These are phyloP conservation scores for Boletus edulis DNA, from an alignment of 768 basidiomycete species.

Conservation along the genomic window DNA sequence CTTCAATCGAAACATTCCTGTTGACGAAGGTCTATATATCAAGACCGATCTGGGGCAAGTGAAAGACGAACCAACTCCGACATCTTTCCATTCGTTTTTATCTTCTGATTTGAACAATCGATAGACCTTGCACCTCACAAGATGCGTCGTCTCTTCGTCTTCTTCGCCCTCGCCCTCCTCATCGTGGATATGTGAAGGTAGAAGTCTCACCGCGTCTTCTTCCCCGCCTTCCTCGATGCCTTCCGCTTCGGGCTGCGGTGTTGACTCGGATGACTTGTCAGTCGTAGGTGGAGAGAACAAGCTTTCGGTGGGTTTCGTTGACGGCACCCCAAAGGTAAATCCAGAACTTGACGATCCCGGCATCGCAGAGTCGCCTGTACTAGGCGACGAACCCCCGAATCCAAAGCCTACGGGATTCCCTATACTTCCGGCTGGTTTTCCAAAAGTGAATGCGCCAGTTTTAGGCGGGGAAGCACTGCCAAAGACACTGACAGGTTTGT, in stretches of 20 bases:
- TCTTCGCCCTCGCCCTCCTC: slow-evolving; percentile 81
- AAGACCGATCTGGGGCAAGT: neutral
- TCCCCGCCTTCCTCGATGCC: slow-evolving; percentile 27
- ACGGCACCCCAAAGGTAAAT: slow-evolving; percentile 24
- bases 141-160: slow-evolving; percentile 65
- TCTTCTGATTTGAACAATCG: slow-evolving; percentile 53
- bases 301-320: slow-evolving; percentile 21
- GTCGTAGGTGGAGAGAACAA: slow-evolving; percentile 27
- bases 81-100: slow-evolving; percentile 54
- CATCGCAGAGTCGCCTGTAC: slow-evolving; percentile 17
- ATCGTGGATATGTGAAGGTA: slow-evolving; percentile 45
- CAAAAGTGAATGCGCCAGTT: slow-evolving; percentile 26
- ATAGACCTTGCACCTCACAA: slow-evolving; percentile 60
- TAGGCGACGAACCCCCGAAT: slow-evolving; percentile 31
- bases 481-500: slow-evolving; percentile 28
- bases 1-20: slow-evolving; percentile 71
- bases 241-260: slow-evolving; percentile 27
- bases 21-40: neutral
- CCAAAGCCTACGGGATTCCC: slow-evolving; percentile 66
- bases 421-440: slow-evolving; percentile 43
- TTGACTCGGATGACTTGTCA: slow-evolving; percentile 30
- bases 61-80: slow-evolving; percentile 59
- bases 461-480: slow-evolving; percentile 29
- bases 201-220: slow-evolving; percentile 25
- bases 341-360: slow-evolving; percentile 12